Evolutionary conservation across 495 filamentous ascomycete genomes (phyloP), one percentile per base, ranked within the genome.

Genomic region (Penicillium diatomitis): DNA sequence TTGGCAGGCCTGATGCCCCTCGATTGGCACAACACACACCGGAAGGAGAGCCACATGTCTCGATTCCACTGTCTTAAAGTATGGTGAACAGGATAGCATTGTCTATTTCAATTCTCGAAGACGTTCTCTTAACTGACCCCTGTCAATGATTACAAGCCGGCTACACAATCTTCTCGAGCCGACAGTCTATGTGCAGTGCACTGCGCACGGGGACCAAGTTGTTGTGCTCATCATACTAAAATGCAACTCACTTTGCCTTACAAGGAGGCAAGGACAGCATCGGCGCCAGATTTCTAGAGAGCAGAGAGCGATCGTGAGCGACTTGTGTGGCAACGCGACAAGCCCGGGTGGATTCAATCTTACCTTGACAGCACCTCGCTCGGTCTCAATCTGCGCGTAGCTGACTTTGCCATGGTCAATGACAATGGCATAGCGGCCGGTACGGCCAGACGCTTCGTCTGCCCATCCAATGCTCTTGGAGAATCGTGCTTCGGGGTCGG

Each of bases 371-470:
- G 81, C 80, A 48, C 86, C 80, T 49, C 74, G 74, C 38, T 79
- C 74, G 37, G 81, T 81, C 66, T 90, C 86, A 55, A 85, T 84
- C 63, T 87, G 82, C 12, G 90, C 88, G 67, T 96, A 96, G 41
- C 70, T 70, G 44, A 97, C 76, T 72, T 86, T 94, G 48, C 90
- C 90, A 62, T 94, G 81, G 65, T 96, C 88, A 55, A 97, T 78
- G 12, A 92, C 71, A 58, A 96, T 76, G 38, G 88, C 91, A 67
- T 87, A 97, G 27, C 91, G 76, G 11, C 80, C 80, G n/a, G 87
- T 90, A 29, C 88, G 78, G 5, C 66, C 65, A 2, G 65, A 66
- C 33, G 80, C 77, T 11, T 75, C 80, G 34, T 76, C 74, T 4
- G 80, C 79, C 90, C 90, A 97, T 55, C 86, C 90, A 54, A 91